Evolutionary conservation across 306 rosid genomes (phyloP).

Genomic region (Quercus robur): DNA sequence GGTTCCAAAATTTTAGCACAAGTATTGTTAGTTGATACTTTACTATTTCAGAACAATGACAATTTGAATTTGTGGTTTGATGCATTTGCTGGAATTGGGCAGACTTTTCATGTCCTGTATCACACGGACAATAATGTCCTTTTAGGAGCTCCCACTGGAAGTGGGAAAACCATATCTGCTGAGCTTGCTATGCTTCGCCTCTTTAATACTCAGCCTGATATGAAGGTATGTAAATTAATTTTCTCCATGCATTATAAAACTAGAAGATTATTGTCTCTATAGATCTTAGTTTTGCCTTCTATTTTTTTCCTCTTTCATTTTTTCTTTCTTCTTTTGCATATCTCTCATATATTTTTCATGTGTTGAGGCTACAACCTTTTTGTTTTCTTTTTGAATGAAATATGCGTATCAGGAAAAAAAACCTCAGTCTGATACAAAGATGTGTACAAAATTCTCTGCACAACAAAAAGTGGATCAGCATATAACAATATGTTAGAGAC

Average conservation of each 20-base stretch:
- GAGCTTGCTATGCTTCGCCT: constrained; percentile 98
- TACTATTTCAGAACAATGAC: constrained; percentile 8
- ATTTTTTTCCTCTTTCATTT: not conserved
- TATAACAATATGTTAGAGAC: not conserved
- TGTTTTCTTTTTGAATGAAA: not conserved
- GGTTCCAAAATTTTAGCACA: constrained; percentile 20
- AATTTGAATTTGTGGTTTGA: constrained; percentile 15
- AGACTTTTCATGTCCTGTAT: constrained; percentile 88
- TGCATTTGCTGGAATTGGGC: constrained; percentile 32
- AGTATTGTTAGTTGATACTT: constrained; percentile 16
- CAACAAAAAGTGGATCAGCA: not conserved
- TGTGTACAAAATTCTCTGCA: constrained; percentile 12
- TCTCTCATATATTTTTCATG: not conserved
- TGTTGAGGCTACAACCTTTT: not conserved
- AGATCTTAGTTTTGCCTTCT: not conserved
- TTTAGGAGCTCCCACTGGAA: constrained; percentile 97
- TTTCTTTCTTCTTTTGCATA: not conserved
- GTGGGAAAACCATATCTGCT: constrained; percentile 99
- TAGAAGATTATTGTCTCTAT: not conserved
- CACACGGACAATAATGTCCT: constrained; percentile 91
- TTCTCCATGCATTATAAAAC: not conserved
- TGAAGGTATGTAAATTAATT: constrained; percentile 59
- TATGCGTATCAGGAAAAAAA: not conserved
- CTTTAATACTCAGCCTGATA: constrained; percentile 87
- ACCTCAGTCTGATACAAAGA: constrained; percentile 89